Evolutionary conservation across 805 yeast genomes (phyloP).

Genomic region (Ascoidea rubescens): DNA sequence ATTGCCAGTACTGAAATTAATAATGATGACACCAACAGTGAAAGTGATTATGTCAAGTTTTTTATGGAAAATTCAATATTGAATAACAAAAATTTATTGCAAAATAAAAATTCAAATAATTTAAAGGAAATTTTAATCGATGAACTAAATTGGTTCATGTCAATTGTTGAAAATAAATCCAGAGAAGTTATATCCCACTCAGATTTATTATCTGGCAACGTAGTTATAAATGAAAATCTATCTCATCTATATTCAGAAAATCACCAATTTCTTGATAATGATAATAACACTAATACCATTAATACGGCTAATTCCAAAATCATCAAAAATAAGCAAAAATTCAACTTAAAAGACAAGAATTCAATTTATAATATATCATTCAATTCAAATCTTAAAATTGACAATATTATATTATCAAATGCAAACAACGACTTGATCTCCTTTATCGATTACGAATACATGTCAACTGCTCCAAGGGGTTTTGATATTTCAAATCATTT

Average conservation of each 20-base stretch:
- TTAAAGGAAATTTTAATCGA: slow-evolving; percentile 22
- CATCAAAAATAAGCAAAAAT: neutral
- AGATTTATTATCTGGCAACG: slow-evolving; percentile 62
- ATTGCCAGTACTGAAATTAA: too few relatives aligned
- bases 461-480: slow-evolving; percentile 60
- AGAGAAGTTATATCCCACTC: slow-evolving; percentile 55
- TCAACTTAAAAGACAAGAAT: neutral
- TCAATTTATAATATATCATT: neutral
- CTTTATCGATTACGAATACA: slow-evolving; percentile 61
- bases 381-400: neutral
- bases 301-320: neutral
- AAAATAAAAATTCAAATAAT: slow-evolving; percentile 1
- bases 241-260: neutral
- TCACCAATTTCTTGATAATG: neutral
- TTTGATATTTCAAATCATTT: slow-evolving; percentile 66
- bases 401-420: neutral
- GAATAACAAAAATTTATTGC: slow-evolving; percentile 18
- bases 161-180: slow-evolving; percentile 27
- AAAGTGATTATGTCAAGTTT: slow-evolving; percentile 21
- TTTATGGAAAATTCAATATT: slow-evolving; percentile 12
- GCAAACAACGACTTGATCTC: slow-evolving; percentile 24
- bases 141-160: slow-evolving; percentile 45
- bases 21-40: slow-evolving; percentile 16
- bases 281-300: neutral
- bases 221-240: slow-evolving; percentile 37